phyloP scores from a whole-genome alignment of 805 yeast species.

The Nakazawaea ernobii region DNA sequence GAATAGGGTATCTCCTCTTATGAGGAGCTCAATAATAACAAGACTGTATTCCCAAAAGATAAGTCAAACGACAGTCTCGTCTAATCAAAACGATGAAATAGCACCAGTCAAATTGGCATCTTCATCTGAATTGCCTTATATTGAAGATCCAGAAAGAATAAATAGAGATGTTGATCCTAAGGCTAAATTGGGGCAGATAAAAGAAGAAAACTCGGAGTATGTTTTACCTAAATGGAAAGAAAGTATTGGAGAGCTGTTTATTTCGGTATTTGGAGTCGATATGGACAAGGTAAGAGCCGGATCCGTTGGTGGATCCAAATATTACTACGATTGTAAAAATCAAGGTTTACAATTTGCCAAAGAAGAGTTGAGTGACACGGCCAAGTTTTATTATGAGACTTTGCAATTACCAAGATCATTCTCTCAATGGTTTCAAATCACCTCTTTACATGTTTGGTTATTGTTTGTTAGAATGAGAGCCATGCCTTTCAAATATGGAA shows the following conservation, averaged over 20 bases:
- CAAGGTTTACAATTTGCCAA: constrained; percentile 78
- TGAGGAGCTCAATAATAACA: neutral
- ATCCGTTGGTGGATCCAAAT: constrained; percentile 86
- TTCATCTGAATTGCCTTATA: constrained; percentile 27
- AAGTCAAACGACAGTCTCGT: neutral
- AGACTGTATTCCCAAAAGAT: neutral
- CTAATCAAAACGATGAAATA: neutral
- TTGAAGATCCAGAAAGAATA: constrained; percentile 28
- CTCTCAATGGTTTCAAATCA: constrained; percentile 95
- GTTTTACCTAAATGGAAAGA: constrained; percentile 44
- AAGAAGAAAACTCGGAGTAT: constrained; percentile 22
- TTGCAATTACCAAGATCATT: constrained; percentile 79
- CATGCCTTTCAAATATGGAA: constrained; percentile 85
- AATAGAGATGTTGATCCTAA: constrained; percentile 29
- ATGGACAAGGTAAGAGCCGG: constrained; percentile 94
- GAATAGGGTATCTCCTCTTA: neutral
- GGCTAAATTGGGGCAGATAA: constrained; percentile 20
- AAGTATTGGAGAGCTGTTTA: constrained; percentile 58
- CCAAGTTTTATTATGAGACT: constrained; percentile 80
- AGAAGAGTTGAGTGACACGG: constrained; percentile 65
- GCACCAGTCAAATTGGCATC: constrained; percentile 25
- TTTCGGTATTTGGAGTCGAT: constrained; percentile 63
- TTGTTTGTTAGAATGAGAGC: constrained; percentile 93
- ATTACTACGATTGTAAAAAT: constrained; percentile 79
- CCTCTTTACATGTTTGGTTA: constrained; percentile 89